These are phyloP conservation scores for Sporothrix variecibatus DNA, from an alignment of 2,329 filamentous ascomycete genomes.

Conservation along the genomic window DNA sequence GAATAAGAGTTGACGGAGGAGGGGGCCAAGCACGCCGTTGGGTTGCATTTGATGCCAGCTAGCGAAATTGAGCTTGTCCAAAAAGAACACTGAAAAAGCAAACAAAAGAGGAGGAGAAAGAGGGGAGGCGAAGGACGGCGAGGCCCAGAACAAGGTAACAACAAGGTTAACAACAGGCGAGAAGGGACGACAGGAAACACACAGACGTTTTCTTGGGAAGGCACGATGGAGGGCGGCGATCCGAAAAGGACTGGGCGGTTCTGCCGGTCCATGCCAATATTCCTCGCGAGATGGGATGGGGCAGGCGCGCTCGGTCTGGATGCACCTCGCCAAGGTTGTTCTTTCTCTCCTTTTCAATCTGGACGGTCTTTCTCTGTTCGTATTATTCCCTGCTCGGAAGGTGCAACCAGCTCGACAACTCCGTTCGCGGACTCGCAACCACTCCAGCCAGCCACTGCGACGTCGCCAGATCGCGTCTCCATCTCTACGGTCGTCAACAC, in stretches of 20 bases:
- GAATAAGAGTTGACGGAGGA: not conserved
- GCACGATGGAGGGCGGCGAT: not conserved
- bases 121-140: not conserved
- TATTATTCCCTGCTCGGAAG: not conserved
- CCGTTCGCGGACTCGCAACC: not conserved
- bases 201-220: slow-evolving; percentile 5
- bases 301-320: not conserved
- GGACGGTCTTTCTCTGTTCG: not conserved
- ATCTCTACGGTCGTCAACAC: not conserved
- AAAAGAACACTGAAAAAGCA: not conserved
- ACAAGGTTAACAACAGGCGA: not conserved
- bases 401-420: not conserved
- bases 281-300: not conserved
- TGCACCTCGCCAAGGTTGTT: not conserved
- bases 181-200: not conserved
- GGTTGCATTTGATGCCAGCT: not conserved
- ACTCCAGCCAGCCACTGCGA: not conserved
- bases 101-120: not conserved
- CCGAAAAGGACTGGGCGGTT: not conserved
- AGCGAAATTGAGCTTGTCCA: slow-evolving; percentile 2
- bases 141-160: slow-evolving; percentile 6
- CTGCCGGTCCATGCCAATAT: not conserved
- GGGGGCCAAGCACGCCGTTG: not conserved
- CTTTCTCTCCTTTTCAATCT: not conserved
- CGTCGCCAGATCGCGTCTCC: not conserved